Percentiles rank a stretch among this genome's conserved stretches.
Conservation (phyloP, 345 rosid species). For the Citrus unshiu region DNA sequence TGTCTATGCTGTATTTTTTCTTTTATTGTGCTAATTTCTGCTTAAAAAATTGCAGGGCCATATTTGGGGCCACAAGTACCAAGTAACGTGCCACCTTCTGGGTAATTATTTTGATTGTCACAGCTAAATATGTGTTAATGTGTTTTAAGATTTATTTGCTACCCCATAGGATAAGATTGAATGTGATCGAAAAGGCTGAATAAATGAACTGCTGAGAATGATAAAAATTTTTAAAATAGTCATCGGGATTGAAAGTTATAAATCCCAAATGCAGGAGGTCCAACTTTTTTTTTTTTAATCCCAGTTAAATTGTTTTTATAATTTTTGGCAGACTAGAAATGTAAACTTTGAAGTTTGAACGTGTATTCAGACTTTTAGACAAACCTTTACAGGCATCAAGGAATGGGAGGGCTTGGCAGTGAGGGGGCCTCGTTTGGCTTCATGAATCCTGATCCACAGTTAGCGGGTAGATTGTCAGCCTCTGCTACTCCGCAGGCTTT, state of each 20-base stretch:
- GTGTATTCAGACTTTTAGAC: background rate
- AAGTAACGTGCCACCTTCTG: slow-evolving; percentile 39
- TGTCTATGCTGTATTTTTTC: background rate
- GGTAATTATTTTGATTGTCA: slow-evolving; percentile 36
- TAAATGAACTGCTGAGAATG: background rate
- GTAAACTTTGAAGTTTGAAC: background rate
- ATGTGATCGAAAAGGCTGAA: background rate
- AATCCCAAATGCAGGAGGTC: background rate
- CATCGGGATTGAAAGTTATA: background rate
- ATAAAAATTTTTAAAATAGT: background rate
- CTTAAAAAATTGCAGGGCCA: slow-evolving; percentile 49
- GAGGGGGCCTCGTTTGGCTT: slow-evolving; percentile 35
- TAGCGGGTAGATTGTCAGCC: slow-evolving; percentile 38
- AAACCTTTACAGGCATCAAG: slow-evolving; percentile 34
- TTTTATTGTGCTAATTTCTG: slow-evolving; percentile 14
- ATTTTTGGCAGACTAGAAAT: background rate
- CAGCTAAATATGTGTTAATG: background rate
- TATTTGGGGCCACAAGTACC: slow-evolving; percentile 49
- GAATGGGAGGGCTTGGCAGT: slow-evolving; percentile 30
- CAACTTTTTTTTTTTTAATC: background rate
- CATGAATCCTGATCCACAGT: slow-evolving; percentile 42
- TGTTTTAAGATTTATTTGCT: background rate
- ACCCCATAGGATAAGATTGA: background rate
- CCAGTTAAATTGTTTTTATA: background rate
- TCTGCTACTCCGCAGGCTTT: slow-evolving; percentile 37